phyloP scores from a whole-genome alignment of 768 basidiomycete genomes.

The Leccinum subgranulosum region DNA sequence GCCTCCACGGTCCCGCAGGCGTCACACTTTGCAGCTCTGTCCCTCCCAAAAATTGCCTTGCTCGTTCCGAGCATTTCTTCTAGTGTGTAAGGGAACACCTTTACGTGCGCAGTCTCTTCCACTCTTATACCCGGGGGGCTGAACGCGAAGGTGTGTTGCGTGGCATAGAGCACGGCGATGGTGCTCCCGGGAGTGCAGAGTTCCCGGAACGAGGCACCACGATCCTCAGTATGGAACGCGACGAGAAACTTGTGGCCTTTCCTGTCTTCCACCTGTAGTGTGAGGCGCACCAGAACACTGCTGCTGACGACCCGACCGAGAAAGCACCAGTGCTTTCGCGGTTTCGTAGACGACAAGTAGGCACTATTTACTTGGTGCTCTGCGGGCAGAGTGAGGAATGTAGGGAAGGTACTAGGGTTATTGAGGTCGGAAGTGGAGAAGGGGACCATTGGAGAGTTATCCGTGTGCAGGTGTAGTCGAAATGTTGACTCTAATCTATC shows the following conservation, averaged over 20 bases:
- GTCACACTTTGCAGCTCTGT: conserved; percentile 20
- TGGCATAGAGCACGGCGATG: conserved; percentile 31
- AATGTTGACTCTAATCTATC: not conserved
- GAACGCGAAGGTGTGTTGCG: conserved; percentile 29
- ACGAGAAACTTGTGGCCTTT: conserved; percentile 22
- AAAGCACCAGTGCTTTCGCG: conserved; percentile 32
- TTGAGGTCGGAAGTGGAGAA: conserved; percentile 27
- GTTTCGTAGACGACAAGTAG: conserved; percentile 22
- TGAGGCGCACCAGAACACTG: conserved; percentile 25
- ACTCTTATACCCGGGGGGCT: conserved; percentile 28
- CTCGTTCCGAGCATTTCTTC: conserved; percentile 27
- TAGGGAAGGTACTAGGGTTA: conserved; percentile 20
- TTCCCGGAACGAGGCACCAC: conserved; percentile 21
- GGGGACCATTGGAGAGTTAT: conserved; percentile 17
- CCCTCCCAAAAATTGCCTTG: conserved; percentile 18
- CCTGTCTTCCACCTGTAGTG: conserved; percentile 29
- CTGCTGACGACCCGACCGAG: conserved; percentile 26
- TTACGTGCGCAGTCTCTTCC: conserved; percentile 24
- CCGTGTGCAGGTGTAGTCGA: not conserved
- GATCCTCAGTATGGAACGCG: conserved; percentile 32
- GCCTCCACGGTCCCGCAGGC: conserved; percentile 17
- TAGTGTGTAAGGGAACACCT: conserved; percentile 26
- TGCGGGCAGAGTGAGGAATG: conserved; percentile 21
- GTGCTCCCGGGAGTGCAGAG: conserved; percentile 27
- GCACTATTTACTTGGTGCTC: conserved; percentile 19